A percentile compares a stretch with the other conserved stretches of the same genome.
These are phyloP conservation scores for Ophiostoma perfectum DNA, from an alignment of 2,329 filamentous ascomycete genomes.

Conservation along the genomic window DNA sequence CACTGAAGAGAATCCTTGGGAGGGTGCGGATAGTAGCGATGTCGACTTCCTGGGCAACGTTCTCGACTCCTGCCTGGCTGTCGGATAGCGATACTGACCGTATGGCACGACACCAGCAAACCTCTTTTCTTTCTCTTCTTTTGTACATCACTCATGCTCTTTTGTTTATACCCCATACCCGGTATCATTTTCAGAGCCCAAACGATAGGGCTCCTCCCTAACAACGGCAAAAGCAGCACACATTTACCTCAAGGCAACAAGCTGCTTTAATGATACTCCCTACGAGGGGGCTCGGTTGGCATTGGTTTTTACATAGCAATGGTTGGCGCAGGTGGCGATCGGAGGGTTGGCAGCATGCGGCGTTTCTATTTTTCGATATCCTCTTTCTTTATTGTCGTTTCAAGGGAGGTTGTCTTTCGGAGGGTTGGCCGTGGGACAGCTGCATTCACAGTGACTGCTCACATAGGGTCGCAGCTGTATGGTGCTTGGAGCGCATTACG, in stretches of 20 bases:
- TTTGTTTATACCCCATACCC: conserved; percentile 7
- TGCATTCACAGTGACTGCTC: too few relatives aligned
- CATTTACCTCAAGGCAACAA: not conserved
- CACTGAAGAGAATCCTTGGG: conserved; percentile 53
- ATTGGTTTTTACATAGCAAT: not conserved
- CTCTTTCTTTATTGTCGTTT: not conserved
- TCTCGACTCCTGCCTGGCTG: conserved; percentile 52
- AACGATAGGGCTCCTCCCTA: not conserved
- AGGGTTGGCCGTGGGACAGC: too few relatives aligned
- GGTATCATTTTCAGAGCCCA: not conserved
- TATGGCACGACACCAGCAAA: not conserved
- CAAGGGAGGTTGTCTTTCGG: too few relatives aligned
- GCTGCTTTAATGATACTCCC: conserved; percentile 12
- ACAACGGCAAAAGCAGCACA: not conserved
- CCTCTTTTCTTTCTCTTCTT: not conserved
- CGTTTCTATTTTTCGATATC: not conserved
- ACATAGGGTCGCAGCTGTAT: too few relatives aligned
- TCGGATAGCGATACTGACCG: conserved; percentile 32
- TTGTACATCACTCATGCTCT: not conserved
- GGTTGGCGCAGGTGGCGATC: conserved; percentile 2
- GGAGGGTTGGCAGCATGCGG: conserved; percentile 9
- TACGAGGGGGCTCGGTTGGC: not conserved
- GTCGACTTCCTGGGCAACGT: conserved; percentile 50
- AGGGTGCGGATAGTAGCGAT: conserved; percentile 51
- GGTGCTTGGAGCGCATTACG: too few relatives aligned